Base-by-base conservation (phyloP, 2,329 filamentous ascomycete genomes). In the Penicillium sp. region DNA sequence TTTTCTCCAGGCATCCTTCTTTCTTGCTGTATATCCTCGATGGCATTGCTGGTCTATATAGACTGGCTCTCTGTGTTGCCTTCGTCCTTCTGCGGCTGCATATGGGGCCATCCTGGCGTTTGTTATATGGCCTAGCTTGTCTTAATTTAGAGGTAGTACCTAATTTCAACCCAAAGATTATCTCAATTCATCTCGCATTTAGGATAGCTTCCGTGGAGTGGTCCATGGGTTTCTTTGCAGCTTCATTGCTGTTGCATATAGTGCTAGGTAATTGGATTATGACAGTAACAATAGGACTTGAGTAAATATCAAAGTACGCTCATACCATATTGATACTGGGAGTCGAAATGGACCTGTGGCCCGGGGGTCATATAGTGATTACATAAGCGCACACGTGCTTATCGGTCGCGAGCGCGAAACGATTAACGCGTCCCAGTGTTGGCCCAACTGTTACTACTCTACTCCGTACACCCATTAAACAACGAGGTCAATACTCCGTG, bases 401-500 rank as follows among this genome's bases (percentile, higher is more conserved):
- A 64, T 63, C 59, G 55, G 54, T 59, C 61, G 61, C 61, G 61
- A 48, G 52, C 61, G 61, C 54, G 60, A 63, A 52, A 51, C 51
- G 18, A 57, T 63, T 58, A 63, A 64, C 61, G 61, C 61, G 61
- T 60, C 59, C 48, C 42, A 44, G 46, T 56, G 27, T 49, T 54
- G 55, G 55, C 46, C 46, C 58, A 56, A 53, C 39, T 57, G 57
- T 47, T 37, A 51, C 29, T 42, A 46, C 53, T 44, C 29, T 50
- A 7, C 27, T 46, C 21, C 15, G 44, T 34, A 34, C 21, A 21
- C 23, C n/a, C 21, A 48, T 47, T 31, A n/a, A 16, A 18, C 35
- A 49, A 34, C 27, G 16, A 41, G 32, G n/a, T 37, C 27, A n/a
- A 38, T 13, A n/a, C 7, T 21, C n/a, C 34, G 44, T 8, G 6